A percentile compares a stretch with the other conserved stretches of the same genome.
phyloP scores from a whole-genome alignment of 2,329 filamentous ascomycete species.

The Trichophyton rubrum region DNA sequence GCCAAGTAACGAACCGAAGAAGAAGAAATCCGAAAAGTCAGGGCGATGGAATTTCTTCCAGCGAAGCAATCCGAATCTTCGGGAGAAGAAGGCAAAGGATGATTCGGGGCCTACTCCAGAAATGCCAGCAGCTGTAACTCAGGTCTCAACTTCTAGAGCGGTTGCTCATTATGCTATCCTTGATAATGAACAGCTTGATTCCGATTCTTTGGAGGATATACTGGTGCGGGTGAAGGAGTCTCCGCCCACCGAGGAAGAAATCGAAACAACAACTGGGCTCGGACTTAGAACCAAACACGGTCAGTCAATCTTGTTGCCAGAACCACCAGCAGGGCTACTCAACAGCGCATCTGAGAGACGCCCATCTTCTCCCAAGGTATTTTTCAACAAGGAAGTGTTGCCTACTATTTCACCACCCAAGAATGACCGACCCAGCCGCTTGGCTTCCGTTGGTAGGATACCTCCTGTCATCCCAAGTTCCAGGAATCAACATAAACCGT shows the following conservation, averaged over 20 bases:
- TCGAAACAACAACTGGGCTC: constrained; percentile 13
- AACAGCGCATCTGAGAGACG: constrained; percentile 21
- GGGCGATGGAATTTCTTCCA: constrained; percentile 51
- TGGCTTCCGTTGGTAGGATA: constrained; percentile 74
- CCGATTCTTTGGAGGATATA: constrained; percentile 30
- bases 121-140: constrained; percentile 27
- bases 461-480: constrained; percentile 62
- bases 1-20: constrained; percentile 14
- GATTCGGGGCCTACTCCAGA: constrained; percentile 17
- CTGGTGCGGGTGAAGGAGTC: constrained; percentile 28
- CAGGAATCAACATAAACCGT: constrained; percentile 50
- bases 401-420: constrained; percentile 10
- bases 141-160: constrained; percentile 29
- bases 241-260: constrained; percentile 28
- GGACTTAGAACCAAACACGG: constrained; percentile 24
- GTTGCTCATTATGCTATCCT: constrained; percentile 48
- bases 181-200: constrained; percentile 32
- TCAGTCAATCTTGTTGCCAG: constrained; percentile 31
- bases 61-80: constrained; percentile 22
- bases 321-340: constrained; percentile 28
- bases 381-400: constrained; percentile 21
- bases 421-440: constrained; percentile 45
- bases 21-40: constrained; percentile 25
- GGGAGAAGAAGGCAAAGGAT: constrained; percentile 34
- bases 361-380: constrained; percentile 26